Evolutionary conservation across 306 rosid species (phyloP).

Genomic region (Bauhinia variegata): DNA sequence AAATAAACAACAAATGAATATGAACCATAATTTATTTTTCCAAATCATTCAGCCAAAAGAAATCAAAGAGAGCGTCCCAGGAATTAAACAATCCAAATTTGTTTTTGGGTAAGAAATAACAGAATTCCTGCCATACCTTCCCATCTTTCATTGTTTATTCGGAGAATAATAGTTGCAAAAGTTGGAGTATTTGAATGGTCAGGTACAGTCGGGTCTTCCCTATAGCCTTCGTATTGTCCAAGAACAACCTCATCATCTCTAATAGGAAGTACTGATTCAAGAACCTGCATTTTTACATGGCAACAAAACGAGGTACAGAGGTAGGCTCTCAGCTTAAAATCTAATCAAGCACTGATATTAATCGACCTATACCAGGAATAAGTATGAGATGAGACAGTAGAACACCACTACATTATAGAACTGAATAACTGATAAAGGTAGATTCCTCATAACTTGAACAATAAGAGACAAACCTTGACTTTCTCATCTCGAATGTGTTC

Average conservation of each 20-base stretch:
- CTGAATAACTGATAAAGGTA: not conserved
- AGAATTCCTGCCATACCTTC: constrained; percentile 61
- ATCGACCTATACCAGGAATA: constrained; percentile 3
- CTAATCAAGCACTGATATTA: constrained; percentile 7
- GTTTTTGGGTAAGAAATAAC: constrained; percentile 17
- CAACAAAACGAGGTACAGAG: constrained; percentile 17
- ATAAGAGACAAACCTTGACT: constrained; percentile 77
- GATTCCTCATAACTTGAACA: constrained; percentile 10
- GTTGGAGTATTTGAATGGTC: constrained; percentile 93
- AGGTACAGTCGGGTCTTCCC: constrained; percentile 94
- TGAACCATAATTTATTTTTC: constrained; percentile 21
- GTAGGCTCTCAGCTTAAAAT: constrained; percentile 19
- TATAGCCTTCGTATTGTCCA: constrained; percentile 96
- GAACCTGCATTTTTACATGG: constrained; percentile 66
- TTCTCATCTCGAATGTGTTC: constrained; percentile 97
- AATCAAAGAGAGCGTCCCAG: constrained; percentile 19
- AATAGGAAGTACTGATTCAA: constrained; percentile 85
- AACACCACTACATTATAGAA: not conserved
- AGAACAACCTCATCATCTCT: constrained; percentile 83
- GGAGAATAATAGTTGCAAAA: constrained; percentile 80
- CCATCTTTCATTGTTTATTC: constrained; percentile 97
- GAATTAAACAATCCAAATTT: constrained; percentile 3
- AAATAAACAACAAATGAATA: constrained; percentile 2
- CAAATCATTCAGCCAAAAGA: constrained; percentile 25
- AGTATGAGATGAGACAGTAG: constrained; percentile 1